phyloP scores from a whole-genome alignment of 176 grass and related monocot species.

The Oryza punctata region DNA sequence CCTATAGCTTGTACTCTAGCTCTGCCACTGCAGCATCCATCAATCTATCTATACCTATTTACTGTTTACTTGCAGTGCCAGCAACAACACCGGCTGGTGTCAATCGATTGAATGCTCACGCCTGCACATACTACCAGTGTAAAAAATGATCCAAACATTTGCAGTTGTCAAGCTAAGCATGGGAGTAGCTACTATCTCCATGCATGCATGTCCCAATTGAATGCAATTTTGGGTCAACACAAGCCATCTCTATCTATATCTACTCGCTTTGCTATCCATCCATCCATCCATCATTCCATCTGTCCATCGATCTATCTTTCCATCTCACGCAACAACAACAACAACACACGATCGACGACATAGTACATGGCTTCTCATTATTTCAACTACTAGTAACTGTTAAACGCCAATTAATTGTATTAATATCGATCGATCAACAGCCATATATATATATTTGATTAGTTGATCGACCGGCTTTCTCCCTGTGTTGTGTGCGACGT shows the following conservation, averaged over 20 bases:
- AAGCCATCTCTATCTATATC: background rate
- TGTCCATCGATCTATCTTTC: slow-evolving; percentile 33
- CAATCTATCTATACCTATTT: slow-evolving; percentile 17
- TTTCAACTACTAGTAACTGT: background rate
- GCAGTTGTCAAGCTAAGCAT: background rate
- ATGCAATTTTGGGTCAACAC: slow-evolving; percentile 38
- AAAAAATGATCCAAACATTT: background rate
- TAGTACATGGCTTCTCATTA: background rate
- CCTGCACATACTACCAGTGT: background rate
- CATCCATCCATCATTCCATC: background rate
- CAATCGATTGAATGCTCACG: slow-evolving; percentile 18
- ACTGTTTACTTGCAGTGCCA: slow-evolving; percentile 36
- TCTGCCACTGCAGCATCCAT: background rate
- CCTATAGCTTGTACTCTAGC: background rate
- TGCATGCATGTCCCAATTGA: background rate
- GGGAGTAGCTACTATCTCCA: background rate
- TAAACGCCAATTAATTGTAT: background rate
- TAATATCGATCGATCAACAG: too few relatives aligned
- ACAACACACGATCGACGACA: background rate
- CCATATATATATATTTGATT: too few relatives aligned
- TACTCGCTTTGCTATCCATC: slow-evolving; percentile 26
- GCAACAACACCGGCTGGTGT: background rate
- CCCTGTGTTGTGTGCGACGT: too few relatives aligned
- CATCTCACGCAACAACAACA: slow-evolving; percentile 58
- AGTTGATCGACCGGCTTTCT: too few relatives aligned